Evolutionary conservation across 331 rosid genomes (phyloP).

Genomic region (Acacia pycnantha): DNA sequence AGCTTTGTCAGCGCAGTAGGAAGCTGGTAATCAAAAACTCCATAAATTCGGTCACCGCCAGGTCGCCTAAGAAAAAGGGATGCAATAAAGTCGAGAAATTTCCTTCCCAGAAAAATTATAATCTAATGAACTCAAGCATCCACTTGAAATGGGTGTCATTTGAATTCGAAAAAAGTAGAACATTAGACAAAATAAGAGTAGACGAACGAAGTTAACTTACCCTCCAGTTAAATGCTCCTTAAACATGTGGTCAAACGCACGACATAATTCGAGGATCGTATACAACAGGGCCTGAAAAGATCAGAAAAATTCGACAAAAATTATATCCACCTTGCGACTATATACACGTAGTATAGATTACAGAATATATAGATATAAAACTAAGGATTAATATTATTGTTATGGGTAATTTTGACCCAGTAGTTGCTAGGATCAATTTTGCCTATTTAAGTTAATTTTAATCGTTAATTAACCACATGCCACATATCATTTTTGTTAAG

Average conservation of each 20-base stretch:
- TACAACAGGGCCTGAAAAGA: constrained; percentile 60
- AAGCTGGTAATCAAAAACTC: constrained; percentile 78
- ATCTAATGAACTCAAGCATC: not conserved
- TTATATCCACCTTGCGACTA: not conserved
- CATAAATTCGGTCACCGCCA: constrained; percentile 80
- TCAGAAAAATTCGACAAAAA: not conserved
- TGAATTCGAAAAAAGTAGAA: not conserved
- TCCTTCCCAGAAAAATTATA: not conserved
- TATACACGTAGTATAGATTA: not conserved
- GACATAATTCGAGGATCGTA: constrained; percentile 70
- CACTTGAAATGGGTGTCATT: not conserved
- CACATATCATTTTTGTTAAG: too few species aligned
- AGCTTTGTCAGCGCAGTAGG: constrained; percentile 85
- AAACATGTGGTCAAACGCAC: constrained; percentile 75
- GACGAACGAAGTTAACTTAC: constrained; percentile 38
- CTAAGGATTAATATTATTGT: not conserved
- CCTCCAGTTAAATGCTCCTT: constrained; percentile 83
- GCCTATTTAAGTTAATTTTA: too few species aligned
- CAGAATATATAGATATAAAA: not conserved
- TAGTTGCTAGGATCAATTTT: too few species aligned
- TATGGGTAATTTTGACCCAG: too few species aligned
- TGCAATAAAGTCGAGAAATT: not conserved
- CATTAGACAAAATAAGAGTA: not conserved
- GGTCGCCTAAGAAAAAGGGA: constrained; percentile 60
- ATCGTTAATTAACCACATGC: too few species aligned